A percentile compares a stretch with the other conserved stretches of the same genome.
Evolutionary conservation across 139 green algal genomes (phyloP).

Genomic region (Picocystis salinarum): DNA sequence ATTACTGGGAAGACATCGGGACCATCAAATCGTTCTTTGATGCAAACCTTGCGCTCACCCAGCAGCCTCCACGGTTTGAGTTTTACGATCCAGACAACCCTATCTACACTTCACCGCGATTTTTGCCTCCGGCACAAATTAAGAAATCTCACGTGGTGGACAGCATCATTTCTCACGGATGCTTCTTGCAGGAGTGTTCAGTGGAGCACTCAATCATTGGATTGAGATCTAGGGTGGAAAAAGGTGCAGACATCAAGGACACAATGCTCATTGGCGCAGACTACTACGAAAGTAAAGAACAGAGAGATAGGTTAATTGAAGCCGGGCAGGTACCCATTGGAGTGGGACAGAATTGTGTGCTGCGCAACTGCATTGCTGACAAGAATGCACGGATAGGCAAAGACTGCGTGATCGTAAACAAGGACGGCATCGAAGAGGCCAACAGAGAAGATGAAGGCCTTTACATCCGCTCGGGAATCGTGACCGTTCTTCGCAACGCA

Average conservation of each 20-base stretch:
- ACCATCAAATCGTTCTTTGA: conserved; percentile 99
- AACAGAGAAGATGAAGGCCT: conserved; percentile 62
- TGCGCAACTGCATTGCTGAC: conserved; percentile 92
- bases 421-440: conserved; percentile 66
- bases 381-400: conserved; percentile 95
- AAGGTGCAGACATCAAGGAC: conserved; percentile 30
- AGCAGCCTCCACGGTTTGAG: conserved; percentile 68
- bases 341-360: conserved; percentile 49
- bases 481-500: conserved; percentile 74
- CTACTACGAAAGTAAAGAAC: conserved; percentile 86
- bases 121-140: conserved; percentile 88
- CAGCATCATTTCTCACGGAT: conserved; percentile 62
- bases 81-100: conserved; percentile 92
- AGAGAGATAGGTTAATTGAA: conserved; percentile 33
- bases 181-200: conserved; percentile 48
- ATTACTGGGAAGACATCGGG: conserved; percentile 97
- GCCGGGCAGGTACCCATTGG: conserved; percentile 72
- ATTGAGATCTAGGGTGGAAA: conserved; percentile 61
- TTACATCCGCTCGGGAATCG: conserved; percentile 89
- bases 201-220: conserved; percentile 85
- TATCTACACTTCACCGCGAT: conserved; percentile 96
- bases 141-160: conserved; percentile 49
- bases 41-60: conserved; percentile 86
- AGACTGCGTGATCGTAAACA: conserved; percentile 78
- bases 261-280: conserved; percentile 90